phyloP scores from a whole-genome alignment of 352 stramenopile species.

The Globisporangium spinosum region DNA sequence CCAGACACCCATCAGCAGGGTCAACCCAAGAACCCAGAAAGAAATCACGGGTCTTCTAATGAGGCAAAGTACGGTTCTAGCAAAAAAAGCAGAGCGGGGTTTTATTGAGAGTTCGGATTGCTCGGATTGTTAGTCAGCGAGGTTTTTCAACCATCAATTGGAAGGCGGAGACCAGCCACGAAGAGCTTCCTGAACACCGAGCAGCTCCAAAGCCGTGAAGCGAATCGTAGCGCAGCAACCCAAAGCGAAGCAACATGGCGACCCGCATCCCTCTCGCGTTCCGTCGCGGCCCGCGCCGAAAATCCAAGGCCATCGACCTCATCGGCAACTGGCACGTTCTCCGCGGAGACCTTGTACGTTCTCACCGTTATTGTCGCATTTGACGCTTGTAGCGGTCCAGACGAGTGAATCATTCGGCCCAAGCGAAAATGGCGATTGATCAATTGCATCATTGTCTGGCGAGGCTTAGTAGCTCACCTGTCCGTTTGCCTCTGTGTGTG shows the following conservation, averaged over 20 bases:
- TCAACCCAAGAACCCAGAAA: too few relatives aligned
- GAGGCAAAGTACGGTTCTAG: too few relatives aligned
- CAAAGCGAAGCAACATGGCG: slow-evolving; percentile 39
- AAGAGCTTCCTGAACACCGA: neutral
- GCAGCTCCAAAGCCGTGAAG: neutral
- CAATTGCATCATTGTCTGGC: neutral
- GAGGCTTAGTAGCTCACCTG: neutral
- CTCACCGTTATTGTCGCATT: too few relatives aligned
- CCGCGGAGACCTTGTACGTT: slow-evolving; percentile 64
- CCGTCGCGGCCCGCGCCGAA: slow-evolving; percentile 66
- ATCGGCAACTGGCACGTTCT: slow-evolving; percentile 81
- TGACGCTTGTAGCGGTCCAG: too few relatives aligned
- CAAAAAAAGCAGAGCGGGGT: neutral
- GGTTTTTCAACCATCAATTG: slow-evolving; percentile 14
- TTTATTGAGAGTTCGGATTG: neutral
- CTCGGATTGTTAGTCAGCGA: neutral
- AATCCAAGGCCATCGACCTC: slow-evolving; percentile 76
- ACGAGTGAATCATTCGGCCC: too few relatives aligned
- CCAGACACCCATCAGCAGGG: neutral
- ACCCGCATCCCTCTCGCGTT: slow-evolving; percentile 77
- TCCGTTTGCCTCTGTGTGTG: neutral
- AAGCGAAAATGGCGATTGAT: neutral
- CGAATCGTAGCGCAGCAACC: slow-evolving; percentile 4
- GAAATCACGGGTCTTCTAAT: too few relatives aligned
- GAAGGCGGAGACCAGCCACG: slow-evolving; percentile 8